A percentile compares a stretch with the other conserved stretches of the same genome.
These are phyloP conservation scores for Schwanniomyces yamadae DNA, from an alignment of 805 yeast species.

Conservation along the genomic window DNA sequence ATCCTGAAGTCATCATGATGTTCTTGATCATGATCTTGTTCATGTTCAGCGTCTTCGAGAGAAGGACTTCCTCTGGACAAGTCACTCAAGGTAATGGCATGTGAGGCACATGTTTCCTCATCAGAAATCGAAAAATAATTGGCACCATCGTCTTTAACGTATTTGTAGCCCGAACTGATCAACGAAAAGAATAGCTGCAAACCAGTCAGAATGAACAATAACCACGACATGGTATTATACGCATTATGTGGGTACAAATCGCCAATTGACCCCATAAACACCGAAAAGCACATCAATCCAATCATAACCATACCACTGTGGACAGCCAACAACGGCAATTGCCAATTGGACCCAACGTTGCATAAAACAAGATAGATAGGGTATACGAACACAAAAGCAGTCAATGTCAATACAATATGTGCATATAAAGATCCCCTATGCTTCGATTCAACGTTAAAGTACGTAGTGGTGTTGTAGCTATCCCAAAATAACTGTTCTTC, in stretches of 20 bases:
- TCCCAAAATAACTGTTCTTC: conserved; percentile 80
- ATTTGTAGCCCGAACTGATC: conserved; percentile 42
- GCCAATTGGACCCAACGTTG: conserved; percentile 57
- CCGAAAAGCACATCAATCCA: conserved; percentile 54
- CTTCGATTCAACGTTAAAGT: conserved; percentile 53
- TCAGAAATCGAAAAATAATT: conserved; percentile 13
- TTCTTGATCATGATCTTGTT: conserved; percentile 14
- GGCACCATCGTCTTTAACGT: conserved; percentile 6
- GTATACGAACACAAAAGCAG: conserved; percentile 53
- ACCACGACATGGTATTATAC: conserved; percentile 63
- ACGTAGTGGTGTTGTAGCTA: conserved; percentile 72
- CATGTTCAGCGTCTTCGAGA: conserved; percentile 18
- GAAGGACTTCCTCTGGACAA: conserved; percentile 10
- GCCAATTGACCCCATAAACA: conserved; percentile 61
- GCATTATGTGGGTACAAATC: conserved; percentile 73
- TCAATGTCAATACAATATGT: conserved; percentile 49
- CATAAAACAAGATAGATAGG: conserved; percentile 70
- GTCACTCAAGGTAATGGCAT: conserved; percentile 25
- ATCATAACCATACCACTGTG: conserved; percentile 47
- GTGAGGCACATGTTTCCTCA: conserved; percentile 11
- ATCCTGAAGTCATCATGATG: conserved; percentile 6
- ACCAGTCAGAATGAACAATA: conserved; percentile 52
- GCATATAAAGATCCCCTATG: conserved; percentile 50
- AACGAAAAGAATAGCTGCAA: conserved; percentile 58
- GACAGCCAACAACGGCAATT: conserved; percentile 52